Percentiles rank a stretch among this genome's conserved stretches.
phyloP scores from a whole-genome alignment of 2,329 filamentous ascomycete species.

The Alternaria postmessia region DNA sequence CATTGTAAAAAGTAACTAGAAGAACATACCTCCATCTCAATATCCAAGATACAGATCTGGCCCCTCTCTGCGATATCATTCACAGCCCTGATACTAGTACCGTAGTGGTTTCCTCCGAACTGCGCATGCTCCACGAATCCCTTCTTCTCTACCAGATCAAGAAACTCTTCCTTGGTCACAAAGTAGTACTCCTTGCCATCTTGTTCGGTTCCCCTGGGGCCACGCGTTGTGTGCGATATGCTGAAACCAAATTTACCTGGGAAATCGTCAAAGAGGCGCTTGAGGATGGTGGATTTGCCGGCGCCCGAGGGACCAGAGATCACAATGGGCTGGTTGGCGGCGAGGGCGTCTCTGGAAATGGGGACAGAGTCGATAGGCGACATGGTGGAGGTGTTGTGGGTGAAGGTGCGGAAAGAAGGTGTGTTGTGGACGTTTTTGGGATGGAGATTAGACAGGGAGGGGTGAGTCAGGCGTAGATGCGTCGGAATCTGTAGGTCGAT shows the following conservation, averaged over 20 bases:
- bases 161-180: constrained; percentile 61
- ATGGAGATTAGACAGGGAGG: constrained; percentile 8
- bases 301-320: constrained; percentile 82
- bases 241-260: constrained; percentile 71
- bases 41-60: constrained; percentile 84
- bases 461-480: constrained; percentile 5
- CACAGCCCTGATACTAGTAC: constrained; percentile 82
- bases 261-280: constrained; percentile 72
- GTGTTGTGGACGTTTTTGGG: constrained; percentile 7
- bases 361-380: constrained; percentile 29
- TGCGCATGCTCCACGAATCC: constrained; percentile 88
- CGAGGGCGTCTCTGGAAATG: constrained; percentile 30
- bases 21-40: constrained; percentile 84
- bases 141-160: constrained; percentile 61
- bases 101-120: constrained; percentile 88
- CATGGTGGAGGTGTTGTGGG: constrained; percentile 30
- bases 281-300: constrained; percentile 82
- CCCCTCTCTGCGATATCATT: constrained; percentile 75
- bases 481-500: constrained; percentile 4
- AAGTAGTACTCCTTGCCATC: constrained; percentile 83
- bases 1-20: neutral
- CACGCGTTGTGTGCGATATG: constrained; percentile 77
- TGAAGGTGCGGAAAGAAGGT: constrained; percentile 11
- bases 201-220: constrained; percentile 76
- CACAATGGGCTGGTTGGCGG: constrained; percentile 65